A percentile compares a stretch with the other conserved stretches of the same genome.
phyloP scores from a whole-genome alignment of 148 eudicot genomes.

The Fallopia convolvulus region DNA sequence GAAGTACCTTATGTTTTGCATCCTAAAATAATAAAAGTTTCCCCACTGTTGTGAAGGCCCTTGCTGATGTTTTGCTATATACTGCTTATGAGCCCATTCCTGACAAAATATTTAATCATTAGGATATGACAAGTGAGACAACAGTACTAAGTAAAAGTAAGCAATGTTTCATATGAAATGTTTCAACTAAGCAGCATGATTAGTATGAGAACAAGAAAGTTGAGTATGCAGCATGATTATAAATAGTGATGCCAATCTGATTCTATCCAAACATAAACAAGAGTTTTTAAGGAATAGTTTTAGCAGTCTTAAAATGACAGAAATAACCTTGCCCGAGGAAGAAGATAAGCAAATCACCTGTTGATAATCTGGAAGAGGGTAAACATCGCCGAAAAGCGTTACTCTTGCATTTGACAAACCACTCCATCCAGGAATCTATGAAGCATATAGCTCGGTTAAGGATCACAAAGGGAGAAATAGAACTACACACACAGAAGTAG shows the following conservation, averaged over 20 bases:
- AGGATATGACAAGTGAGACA: neutral
- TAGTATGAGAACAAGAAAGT: neutral
- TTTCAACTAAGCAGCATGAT: neutral
- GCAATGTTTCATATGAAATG: neutral
- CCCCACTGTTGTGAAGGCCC: slow-evolving; percentile 99
- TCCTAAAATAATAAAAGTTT: slow-evolving; percentile 90
- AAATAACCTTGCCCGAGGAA: neutral
- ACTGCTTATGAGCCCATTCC: slow-evolving; percentile 99
- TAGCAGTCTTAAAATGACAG: neutral
- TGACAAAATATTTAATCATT: slow-evolving; percentile 13
- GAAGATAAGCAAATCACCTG: slow-evolving; percentile 46
- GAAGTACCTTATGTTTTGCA: slow-evolving; percentile 79
- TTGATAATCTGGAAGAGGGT: slow-evolving; percentile 75
- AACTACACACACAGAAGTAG: neutral
- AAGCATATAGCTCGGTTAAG: slow-evolving; percentile 28
- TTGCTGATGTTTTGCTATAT: slow-evolving; percentile 85
- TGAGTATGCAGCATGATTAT: neutral
- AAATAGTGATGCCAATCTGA: neutral
- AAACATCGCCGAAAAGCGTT: slow-evolving; percentile 88
- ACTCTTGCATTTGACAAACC: slow-evolving; percentile 98
- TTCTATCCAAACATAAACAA: neutral
- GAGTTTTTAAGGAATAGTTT: neutral
- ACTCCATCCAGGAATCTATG: slow-evolving; percentile 98
- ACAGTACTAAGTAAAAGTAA: neutral
- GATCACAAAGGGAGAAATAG: slow-evolving; percentile 1